phyloP scores from a whole-genome alignment of 78 protist genomes.

The Anaeramoeba flamelloides region DNA sequence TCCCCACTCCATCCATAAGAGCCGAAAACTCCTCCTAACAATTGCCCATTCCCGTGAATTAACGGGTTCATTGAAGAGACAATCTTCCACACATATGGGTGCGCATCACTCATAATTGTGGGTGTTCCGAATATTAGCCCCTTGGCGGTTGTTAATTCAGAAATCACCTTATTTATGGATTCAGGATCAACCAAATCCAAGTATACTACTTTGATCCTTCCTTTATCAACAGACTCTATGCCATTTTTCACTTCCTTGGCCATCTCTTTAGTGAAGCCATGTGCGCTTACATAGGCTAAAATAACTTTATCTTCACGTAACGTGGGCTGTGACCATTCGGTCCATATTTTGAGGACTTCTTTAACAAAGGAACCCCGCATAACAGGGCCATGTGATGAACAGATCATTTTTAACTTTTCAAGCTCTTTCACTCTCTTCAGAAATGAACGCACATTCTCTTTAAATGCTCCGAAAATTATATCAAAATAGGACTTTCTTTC shows the following conservation, averaged over 20 bases:
- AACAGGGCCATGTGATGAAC: not conserved
- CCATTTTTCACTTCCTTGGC: not conserved
- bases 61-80: not conserved
- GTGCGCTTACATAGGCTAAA: not conserved
- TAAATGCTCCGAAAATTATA: not conserved
- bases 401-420: not conserved
- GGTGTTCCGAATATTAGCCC: conserved; percentile 5
- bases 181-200: too few species aligned
- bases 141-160: conserved; percentile 2
- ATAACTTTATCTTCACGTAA: not conserved
- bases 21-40: not conserved
- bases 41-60: not conserved
- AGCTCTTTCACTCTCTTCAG: not conserved
- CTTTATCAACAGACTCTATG: not conserved
- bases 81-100: not conserved
- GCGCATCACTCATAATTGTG: not conserved
- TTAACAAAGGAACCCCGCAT: not conserved
- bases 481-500: not conserved
- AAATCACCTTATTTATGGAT: too few species aligned
- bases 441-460: not conserved
- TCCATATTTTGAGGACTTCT: not conserved
- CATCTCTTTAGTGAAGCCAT: conserved; percentile 3
- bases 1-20: conserved; percentile 9
- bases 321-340: not conserved
- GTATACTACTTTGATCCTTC: too few species aligned